Base-by-base conservation (phyloP, 495 filamentous ascomycete species). In the Penicillium coprophilum region DNA sequence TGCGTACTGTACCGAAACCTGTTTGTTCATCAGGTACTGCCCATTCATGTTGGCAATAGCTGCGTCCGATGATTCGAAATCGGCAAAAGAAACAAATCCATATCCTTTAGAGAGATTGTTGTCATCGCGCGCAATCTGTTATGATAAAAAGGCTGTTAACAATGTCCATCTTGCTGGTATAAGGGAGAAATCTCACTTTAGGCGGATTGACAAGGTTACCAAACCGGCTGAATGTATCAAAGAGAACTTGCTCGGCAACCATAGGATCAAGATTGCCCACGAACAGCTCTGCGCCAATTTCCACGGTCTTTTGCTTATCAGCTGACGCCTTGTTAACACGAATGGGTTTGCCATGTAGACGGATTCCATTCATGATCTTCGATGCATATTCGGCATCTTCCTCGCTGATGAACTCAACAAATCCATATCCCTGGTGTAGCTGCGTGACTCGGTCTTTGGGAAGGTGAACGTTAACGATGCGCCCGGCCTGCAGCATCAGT, bases 361-460 rank as follows among this genome's bases (percentile, higher is more conserved):
- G 85, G 53, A 97, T 88, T 57, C 92, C 88, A 70, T 99, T 99
- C 88, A 97, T 95, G 52, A 96, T 90, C 64, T 92, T 87, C 50
- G 92, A 89, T 10, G 94, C 94, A 75, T 99, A 99, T 67, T 97
- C 94, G 54, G 94, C 94, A 71, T 97, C 93, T 64, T 92, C 90
- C 66, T 97, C 93, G 57, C 87, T 92, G 63, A 90, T 92, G 70
- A 97, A 97, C 70, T 97, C 94, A 67, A 99, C 93, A 69, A 99
- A 99, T 55, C 94, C 94, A 81, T 96, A 99, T 52, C 95, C 95
- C 77, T 97, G 94, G 72, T 99, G 94, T 17, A 85, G 86, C 62
- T 96, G 91, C 21, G 93, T 96, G 46, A 99, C 94, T 66, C 94
- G 88, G 68, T 99, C 94, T 78, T 96, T 96, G 17, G 94, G 94